Percentiles rank a stretch among this genome's conserved stretches.
Conservation (phyloP, 495 filamentous ascomycete species). For the Aspergillus nanangensis region DNA sequence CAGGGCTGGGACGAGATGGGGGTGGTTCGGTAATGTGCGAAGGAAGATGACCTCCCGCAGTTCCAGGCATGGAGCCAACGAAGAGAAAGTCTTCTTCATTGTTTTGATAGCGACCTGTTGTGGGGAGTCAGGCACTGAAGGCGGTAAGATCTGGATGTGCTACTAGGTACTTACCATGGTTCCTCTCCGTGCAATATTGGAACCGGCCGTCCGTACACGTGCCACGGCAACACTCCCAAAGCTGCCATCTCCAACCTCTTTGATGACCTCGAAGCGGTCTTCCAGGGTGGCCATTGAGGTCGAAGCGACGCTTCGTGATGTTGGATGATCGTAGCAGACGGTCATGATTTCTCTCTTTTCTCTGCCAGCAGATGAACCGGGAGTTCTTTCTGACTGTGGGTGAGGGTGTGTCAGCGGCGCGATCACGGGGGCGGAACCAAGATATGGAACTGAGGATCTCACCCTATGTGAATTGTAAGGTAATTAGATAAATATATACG, state of each 20-base stretch:
- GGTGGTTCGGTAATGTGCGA: conserved; percentile 76
- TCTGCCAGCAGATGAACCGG: conserved; percentile 43
- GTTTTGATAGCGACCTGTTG: conserved; percentile 95
- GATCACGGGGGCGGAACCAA: too few species aligned
- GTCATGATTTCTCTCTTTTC: conserved; percentile 55
- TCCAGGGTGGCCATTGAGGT: conserved; percentile 55
- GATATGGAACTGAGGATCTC: too few species aligned
- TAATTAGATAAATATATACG: too few species aligned
- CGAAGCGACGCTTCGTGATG: conserved; percentile 50
- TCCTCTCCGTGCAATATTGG: conserved; percentile 81
- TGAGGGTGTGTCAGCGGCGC: too few species aligned
- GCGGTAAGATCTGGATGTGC: background rate
- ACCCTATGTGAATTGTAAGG: too few species aligned
- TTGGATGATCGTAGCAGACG: conserved; percentile 55
- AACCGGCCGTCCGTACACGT: conserved; percentile 82
- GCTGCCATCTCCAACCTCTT: conserved; percentile 98
- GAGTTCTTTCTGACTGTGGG: too few species aligned
- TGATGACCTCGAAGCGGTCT: conserved; percentile 93
- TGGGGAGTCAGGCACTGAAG: conserved; percentile 24
- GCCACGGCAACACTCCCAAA: conserved; percentile 95
- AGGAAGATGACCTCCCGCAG: conserved; percentile 96
- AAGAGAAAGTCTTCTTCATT: conserved; percentile 99
- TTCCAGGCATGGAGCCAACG: conserved; percentile 82
- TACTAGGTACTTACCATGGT: conserved; percentile 92
- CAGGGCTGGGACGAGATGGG: conserved; percentile 90